Evolutionary conservation across 2,329 filamentous ascomycete species (phyloP), one percentile per base, ranked within the genome.

Genomic region (Colletotrichum neosansevieriae): DNA sequence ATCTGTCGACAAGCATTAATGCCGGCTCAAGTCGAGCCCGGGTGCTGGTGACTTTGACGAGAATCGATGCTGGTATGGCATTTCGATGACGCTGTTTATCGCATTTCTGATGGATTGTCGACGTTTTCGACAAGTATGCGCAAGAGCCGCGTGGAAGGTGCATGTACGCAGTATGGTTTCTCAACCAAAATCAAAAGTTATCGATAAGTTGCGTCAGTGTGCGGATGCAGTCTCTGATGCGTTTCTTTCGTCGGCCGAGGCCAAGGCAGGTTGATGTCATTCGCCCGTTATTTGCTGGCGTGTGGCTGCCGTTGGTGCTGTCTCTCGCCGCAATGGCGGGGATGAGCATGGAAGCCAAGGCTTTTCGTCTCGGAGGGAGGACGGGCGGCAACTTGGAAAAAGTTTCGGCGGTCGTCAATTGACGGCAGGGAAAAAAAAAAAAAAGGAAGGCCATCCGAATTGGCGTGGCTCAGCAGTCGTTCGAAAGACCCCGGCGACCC

Each of bases 191-290:
- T 42, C 34, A 15, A 34, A 17, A 21, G 36, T 13, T 36, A 63
- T 13, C 13, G 42, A 13, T 7, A n/a, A 4, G 42, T 68, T 68
- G 61, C 61, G 66, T 68, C 66, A 65, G 54, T 56, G 61, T 40
- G 49, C 15, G 45, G 34, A 29, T 45, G 59, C 65, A 9, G 50
- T 44, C 40, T 42, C 34, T 58, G 29, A 47, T 53, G 34, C 45
- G 49, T 53, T 42, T n/a, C 34, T 50, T 42, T 38, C 40, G 38
- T 40, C 36, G 38, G 54, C 34, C 42, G 40, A 42, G 51, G 61
- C 54, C 54, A 65, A 65, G 61, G 40, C 32, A 47, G 13, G 21
- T 68, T 66, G 66, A 68, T 65, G 66, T 68, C 66, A 68, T 42
- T 50, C 21, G 53, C 17, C 29, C n/a, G 24, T 40, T 6, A 51